Evolutionary conservation across 2,329 filamentous ascomycete genomes (phyloP).

Genomic region (Penicillium janthinellum): DNA sequence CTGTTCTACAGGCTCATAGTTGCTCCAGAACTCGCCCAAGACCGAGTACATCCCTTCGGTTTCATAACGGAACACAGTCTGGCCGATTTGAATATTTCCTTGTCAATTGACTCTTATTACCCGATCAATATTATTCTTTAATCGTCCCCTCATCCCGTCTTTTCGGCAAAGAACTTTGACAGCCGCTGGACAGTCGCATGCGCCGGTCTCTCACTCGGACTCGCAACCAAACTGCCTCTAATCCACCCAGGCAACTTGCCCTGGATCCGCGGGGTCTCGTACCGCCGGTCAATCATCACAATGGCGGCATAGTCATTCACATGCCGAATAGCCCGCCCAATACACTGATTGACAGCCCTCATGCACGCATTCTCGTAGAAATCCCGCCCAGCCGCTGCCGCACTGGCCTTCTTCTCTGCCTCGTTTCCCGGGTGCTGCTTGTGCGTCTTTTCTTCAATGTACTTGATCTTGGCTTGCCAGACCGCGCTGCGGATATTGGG

Average conservation of each 20-base stretch:
- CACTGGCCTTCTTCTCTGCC: constrained; percentile 35
- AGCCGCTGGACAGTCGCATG: constrained; percentile 33
- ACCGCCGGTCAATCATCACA: constrained; percentile 78
- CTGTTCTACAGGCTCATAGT: no score
- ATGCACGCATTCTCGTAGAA: constrained; percentile 96
- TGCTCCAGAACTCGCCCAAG: no score
- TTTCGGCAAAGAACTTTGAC: constrained; percentile 37
- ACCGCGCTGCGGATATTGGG: constrained; percentile 87
- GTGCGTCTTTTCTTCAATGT: constrained; percentile 68
- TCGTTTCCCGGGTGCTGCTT: constrained; percentile 33
- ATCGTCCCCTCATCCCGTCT: constrained; percentile 1
- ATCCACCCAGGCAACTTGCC: constrained; percentile 91
- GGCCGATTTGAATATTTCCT: not conserved
- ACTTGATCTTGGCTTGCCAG: constrained; percentile 89
- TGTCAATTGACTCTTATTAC: not conserved
- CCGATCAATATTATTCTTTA: not conserved
- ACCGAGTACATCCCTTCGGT: no score
- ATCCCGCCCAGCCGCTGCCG: constrained; percentile 63
- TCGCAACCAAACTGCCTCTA: constrained; percentile 60
- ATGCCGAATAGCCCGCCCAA: constrained; percentile 89
- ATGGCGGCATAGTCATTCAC: constrained; percentile 87
- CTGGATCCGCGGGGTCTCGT: constrained; percentile 71
- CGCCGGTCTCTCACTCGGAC: constrained; percentile 26
- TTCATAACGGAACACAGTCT: no score
- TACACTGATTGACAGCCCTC: constrained; percentile 95